Evolutionary conservation across 2,329 filamentous ascomycete species (phyloP).

Genomic region (Lecanosticta acicola): DNA sequence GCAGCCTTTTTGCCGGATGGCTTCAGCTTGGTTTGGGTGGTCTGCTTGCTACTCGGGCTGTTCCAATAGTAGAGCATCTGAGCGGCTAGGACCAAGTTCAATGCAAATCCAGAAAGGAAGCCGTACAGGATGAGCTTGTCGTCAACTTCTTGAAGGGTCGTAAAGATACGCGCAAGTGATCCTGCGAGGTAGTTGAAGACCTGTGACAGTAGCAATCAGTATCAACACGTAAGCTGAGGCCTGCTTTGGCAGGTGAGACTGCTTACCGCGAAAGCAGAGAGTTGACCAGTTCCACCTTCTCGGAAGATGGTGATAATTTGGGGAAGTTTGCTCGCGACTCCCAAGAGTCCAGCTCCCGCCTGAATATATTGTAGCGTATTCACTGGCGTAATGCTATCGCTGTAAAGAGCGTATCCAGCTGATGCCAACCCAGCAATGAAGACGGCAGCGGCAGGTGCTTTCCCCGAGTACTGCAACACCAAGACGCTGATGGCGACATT

Average conservation of each 20-base stretch:
- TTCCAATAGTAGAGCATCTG: slow-evolving; percentile 99
- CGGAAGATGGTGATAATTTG: slow-evolving; percentile 84
- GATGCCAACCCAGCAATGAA: slow-evolving; percentile 73
- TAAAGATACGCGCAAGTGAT: slow-evolving; percentile 92
- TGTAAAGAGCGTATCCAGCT: slow-evolving; percentile 65
- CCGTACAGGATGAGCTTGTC: slow-evolving; percentile 95
- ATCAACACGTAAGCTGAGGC: slow-evolving; percentile 1
- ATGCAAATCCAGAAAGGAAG: slow-evolving; percentile 82
- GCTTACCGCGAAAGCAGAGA: slow-evolving; percentile 90
- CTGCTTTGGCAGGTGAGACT: slow-evolving; percentile 21
- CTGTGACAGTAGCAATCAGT: slow-evolving; percentile 49
- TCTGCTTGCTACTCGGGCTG: slow-evolving; percentile 39
- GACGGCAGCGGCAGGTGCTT: slow-evolving; percentile 60
- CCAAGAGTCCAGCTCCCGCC: slow-evolving; percentile 73
- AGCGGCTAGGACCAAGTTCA: slow-evolving; percentile 77
- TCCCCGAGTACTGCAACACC: slow-evolving; percentile 76
- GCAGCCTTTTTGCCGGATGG: slow-evolving; percentile 34
- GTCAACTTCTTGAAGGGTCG: slow-evolving; percentile 93
- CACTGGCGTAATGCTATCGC: slow-evolving; percentile 58
- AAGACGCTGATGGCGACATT: slow-evolving; percentile 84
- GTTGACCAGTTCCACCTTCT: slow-evolving; percentile 84
- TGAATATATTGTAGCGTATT: slow-evolving; percentile 68
- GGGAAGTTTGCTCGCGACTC: slow-evolving; percentile 85
- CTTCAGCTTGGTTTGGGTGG: slow-evolving; percentile 35
- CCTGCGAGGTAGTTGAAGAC: slow-evolving; percentile 97